phyloP scores from a whole-genome alignment of 2,329 filamentous ascomycete species.

The Colletotrichum eleusines region DNA sequence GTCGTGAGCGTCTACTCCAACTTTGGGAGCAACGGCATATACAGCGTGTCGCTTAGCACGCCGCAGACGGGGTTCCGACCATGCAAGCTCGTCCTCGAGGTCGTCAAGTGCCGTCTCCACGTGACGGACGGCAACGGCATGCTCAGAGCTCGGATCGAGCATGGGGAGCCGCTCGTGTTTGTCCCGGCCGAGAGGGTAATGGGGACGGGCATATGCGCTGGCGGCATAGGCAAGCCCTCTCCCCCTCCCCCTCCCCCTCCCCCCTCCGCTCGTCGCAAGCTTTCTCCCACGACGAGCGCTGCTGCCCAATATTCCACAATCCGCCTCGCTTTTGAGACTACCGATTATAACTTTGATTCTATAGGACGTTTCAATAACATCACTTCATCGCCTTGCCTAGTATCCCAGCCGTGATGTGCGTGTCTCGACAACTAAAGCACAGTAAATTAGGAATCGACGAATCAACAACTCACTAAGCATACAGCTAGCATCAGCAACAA shows the following conservation, averaged over 20 bases:
- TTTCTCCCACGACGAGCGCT: slow-evolving; percentile 15
- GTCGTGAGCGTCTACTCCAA: slow-evolving; percentile 40
- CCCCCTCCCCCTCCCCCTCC: slow-evolving; percentile 34
- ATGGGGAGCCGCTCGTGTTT: slow-evolving; percentile 38
- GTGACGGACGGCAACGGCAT: slow-evolving; percentile 34
- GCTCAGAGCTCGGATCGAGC: slow-evolving; percentile 29
- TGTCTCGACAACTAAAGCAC: neutral
- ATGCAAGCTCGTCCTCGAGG: slow-evolving; percentile 35
- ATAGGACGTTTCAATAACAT: slow-evolving; percentile 40
- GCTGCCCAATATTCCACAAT: slow-evolving; percentile 19
- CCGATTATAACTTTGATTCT: slow-evolving; percentile 37
- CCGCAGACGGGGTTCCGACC: slow-evolving; percentile 35
- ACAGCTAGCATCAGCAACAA: neutral
- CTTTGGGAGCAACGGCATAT: slow-evolving; percentile 31
- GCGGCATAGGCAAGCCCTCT: slow-evolving; percentile 38
- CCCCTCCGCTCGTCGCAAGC: slow-evolving; percentile 21
- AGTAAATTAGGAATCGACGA: neutral
- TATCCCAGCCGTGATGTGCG: slow-evolving; percentile 8
- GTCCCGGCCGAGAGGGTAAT: slow-evolving; percentile 37
- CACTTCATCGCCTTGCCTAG: slow-evolving; percentile 31
- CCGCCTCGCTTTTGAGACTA: slow-evolving; percentile 35
- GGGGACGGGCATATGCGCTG: slow-evolving; percentile 36
- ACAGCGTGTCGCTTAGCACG: slow-evolving; percentile 20
- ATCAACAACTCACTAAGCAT: neutral
- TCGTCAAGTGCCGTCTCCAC: slow-evolving; percentile 33